Evolutionary conservation across 2,329 filamentous ascomycete species (phyloP).

Genomic region (Cladobotryum mycophilum): DNA sequence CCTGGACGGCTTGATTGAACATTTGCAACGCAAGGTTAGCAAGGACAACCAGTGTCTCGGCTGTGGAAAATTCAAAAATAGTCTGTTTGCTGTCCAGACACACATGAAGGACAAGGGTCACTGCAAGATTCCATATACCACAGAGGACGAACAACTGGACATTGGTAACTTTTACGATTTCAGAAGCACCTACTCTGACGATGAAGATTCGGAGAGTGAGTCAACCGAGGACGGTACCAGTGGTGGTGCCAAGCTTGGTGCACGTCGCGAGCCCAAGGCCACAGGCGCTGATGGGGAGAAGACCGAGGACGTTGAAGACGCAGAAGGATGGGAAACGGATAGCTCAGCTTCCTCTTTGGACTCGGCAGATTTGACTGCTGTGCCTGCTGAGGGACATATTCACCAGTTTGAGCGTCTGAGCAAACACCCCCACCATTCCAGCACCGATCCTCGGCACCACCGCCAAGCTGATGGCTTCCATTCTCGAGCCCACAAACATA

Average conservation of each 20-base stretch:
- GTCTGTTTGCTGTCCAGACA: slow-evolving; percentile 75
- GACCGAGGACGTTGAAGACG: slow-evolving; percentile 48
- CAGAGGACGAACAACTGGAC: slow-evolving; percentile 83
- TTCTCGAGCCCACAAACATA: slow-evolving; percentile 70
- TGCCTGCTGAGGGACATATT: slow-evolving; percentile 66
- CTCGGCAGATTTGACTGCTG: slow-evolving; percentile 73
- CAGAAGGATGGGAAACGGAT: slow-evolving; percentile 93
- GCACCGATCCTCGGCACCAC: slow-evolving; percentile 63
- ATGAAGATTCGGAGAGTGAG: slow-evolving; percentile 45
- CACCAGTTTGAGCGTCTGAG: slow-evolving; percentile 67
- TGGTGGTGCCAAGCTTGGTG: slow-evolving; percentile 62
- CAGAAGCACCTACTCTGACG: slow-evolving; percentile 87
- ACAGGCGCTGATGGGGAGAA: slow-evolving; percentile 44
- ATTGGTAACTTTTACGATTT: slow-evolving; percentile 98
- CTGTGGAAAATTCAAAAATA: slow-evolving; percentile 78
- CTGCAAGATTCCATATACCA: slow-evolving; percentile 90
- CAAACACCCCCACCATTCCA: slow-evolving; percentile 70
- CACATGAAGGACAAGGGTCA: slow-evolving; percentile 97
- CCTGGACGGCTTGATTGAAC: slow-evolving; percentile 70
- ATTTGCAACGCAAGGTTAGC: slow-evolving; percentile 73
- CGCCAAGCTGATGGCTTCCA: slow-evolving; percentile 73
- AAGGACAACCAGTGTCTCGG: slow-evolving; percentile 79
- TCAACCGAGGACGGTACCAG: slow-evolving; percentile 27
- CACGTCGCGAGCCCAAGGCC: slow-evolving; percentile 47
- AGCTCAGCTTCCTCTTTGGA: slow-evolving; percentile 83